phyloP scores from a whole-genome alignment of 2,329 filamentous ascomycete species.

The Aschersonia sp. region DNA sequence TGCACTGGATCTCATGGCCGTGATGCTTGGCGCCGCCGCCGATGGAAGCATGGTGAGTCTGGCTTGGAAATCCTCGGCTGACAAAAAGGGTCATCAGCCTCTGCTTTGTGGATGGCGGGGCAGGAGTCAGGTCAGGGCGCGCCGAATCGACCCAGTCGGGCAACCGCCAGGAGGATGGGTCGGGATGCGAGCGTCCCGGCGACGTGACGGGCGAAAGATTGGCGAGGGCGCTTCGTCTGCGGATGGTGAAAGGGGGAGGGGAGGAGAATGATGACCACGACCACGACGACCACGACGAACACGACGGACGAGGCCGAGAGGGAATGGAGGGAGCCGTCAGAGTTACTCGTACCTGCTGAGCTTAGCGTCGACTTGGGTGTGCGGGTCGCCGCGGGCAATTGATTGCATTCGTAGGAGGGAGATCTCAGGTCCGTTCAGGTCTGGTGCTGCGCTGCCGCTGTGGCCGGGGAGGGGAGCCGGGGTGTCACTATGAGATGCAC shows the following conservation, averaged over 20 bases:
- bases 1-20: conserved; percentile 8
- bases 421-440: not conserved
- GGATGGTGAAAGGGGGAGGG: not conserved
- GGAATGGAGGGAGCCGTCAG: not conserved
- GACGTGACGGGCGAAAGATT: not conserved
- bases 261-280: not conserved
- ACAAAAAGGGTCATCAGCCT: not conserved
- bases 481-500: too few relatives aligned
- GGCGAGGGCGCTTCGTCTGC: not conserved
- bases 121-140: not conserved
- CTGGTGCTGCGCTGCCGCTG: too few relatives aligned
- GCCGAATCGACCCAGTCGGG: conserved; percentile 4
- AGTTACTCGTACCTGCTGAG: not conserved
- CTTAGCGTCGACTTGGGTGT: not conserved
- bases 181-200: not conserved
- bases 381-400: not conserved
- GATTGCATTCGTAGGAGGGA: not conserved
- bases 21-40: conserved; percentile 5
- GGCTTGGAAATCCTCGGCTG: not conserved
- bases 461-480: too few relatives aligned
- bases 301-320: not conserved
- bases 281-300: not conserved
- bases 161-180: not conserved
- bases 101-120: conserved; percentile 1
- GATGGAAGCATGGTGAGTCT: conserved; percentile 6